A percentile compares a stretch with the other conserved stretches of the same genome.
Conservation (phyloP, 2,329 filamentous ascomycete genomes). For the Calonectria multiphialidica region DNA sequence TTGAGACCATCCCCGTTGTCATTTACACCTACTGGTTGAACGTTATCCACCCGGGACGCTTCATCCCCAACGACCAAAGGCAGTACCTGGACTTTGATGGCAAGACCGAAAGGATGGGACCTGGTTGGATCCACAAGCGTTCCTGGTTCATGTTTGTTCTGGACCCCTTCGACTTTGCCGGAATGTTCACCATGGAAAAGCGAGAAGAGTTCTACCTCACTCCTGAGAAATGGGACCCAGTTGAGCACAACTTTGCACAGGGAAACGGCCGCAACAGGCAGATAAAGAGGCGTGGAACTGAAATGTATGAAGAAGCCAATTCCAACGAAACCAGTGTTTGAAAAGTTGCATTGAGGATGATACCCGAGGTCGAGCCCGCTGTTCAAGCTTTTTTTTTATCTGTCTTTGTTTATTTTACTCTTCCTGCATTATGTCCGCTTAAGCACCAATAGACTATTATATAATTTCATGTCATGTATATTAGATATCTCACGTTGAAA, state of each 20-base stretch:
- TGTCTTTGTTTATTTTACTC: background rate
- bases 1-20: conserved; percentile 59
- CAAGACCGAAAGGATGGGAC: conserved; percentile 46
- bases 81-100: conserved; percentile 57
- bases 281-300: background rate
- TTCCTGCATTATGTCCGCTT: background rate
- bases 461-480: background rate
- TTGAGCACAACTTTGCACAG: conserved; percentile 37
- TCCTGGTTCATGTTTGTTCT: conserved; percentile 30
- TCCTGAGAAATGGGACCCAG: conserved; percentile 33
- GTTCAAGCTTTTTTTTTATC: background rate
- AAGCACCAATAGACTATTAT: background rate
- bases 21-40: conserved; percentile 58
- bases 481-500: background rate
- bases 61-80: conserved; percentile 51
- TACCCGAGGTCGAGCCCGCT: background rate
- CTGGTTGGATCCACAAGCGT: conserved; percentile 41
- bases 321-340: background rate
- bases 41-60: conserved; percentile 55
- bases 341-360: background rate
- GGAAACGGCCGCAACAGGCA: conserved; percentile 24
- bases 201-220: conserved; percentile 37
- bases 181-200: conserved; percentile 40
- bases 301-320: background rate
- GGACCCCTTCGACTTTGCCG: conserved; percentile 40